Evolutionary conservation across 2,329 filamentous ascomycete species (phyloP), one percentile per base, ranked within the genome.

Genomic region (Fusarium pseudocircinatum): DNA sequence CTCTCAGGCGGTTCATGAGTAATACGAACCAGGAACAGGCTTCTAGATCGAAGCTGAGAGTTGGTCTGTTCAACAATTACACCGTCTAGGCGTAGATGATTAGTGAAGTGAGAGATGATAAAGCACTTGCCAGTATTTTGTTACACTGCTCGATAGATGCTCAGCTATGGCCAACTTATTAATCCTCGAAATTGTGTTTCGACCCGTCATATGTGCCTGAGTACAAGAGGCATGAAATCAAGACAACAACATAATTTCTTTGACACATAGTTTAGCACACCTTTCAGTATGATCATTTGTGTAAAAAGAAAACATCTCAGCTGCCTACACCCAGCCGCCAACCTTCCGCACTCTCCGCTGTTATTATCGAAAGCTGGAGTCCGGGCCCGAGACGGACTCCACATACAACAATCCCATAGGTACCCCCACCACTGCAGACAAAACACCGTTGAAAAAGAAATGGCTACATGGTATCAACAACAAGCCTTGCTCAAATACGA

Each of bases 361-460:
- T 26, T 34, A 70, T 34, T 44, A 43, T 60, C 58, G 56, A 74
- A 66, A 66, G 68, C 50, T 67, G 72, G 72, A 52, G 44, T 74
- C 72, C 66, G 69, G 69, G 42, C 46, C 74, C 69, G 71, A 62
- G 70, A n/a, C 16, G 37, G 63, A 30, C 52, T 47, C 71, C 66
- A 63, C 60, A 37, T 49, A 32, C 34, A 49, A 52, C 62, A 53
- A 60, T 64, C 30, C 28, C 37, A 54, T 43, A 42, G 24, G 24
- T 26, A 50, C 20, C 42, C 14, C 42, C 60, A 58, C 40, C 47
- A 40, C 49, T 36, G 63, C 44, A 49, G 34, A 43, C 34, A 60
- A 30, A 42, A 60, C 60, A 43, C 60, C 54, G 63, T 67, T 49
- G 34, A 64, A 69, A 36, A 69, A 72, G 8, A 65, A 30, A 37